Evolutionary conservation across 2,329 filamentous ascomycete genomes (phyloP), one percentile per base, ranked within the genome.

Genomic region (Xylariales sp.): DNA sequence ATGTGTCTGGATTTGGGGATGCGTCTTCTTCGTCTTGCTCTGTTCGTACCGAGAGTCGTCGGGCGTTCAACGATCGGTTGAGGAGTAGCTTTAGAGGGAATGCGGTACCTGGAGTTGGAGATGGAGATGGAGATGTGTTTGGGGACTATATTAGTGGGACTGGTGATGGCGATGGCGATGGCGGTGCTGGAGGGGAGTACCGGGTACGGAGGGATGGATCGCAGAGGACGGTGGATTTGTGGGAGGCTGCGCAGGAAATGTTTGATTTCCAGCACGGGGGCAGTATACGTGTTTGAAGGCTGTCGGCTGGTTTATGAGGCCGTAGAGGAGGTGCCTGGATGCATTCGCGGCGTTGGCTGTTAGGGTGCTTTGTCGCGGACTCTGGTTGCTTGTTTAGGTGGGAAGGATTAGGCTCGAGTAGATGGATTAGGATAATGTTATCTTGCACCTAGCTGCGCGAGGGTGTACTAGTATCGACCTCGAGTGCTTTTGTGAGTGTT

Each of bases 1-100:
- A 10, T 55, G 39, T 4, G 9, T 14, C 32, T 5, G 8, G 5
- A 3, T 34, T 34, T 5, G 32, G 32, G 32, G 32, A 60, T 23
- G 32, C 28, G 3, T 64, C 23, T 23, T 23, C 57, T 7, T 69
- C 69, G 2, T 65, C 34, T n/a, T 70, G 12, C 9, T 69, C 69
- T 3, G 57, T 62, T 23, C 64, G 62, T 8, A 69, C 70, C 1
- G 73, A 72, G 60, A 64, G 64, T 9, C 45, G 54, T 6, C 70
- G 67, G 9, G 67, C 32, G 10, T 58, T 74, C 7, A 56, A 67
- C 9, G 54, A 62, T 18, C 64, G 71, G 1, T 62, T 71, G 32
- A 62, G 70, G 8, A 45, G 30, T 16, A 61, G 28, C 18, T 48
- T 70, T 46, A 67, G 62, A 18, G 61, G 14, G 28, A 65, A 60